Evolutionary conservation across 2,329 filamentous ascomycete genomes (phyloP).

Genomic region (Fusarium nodosum): DNA sequence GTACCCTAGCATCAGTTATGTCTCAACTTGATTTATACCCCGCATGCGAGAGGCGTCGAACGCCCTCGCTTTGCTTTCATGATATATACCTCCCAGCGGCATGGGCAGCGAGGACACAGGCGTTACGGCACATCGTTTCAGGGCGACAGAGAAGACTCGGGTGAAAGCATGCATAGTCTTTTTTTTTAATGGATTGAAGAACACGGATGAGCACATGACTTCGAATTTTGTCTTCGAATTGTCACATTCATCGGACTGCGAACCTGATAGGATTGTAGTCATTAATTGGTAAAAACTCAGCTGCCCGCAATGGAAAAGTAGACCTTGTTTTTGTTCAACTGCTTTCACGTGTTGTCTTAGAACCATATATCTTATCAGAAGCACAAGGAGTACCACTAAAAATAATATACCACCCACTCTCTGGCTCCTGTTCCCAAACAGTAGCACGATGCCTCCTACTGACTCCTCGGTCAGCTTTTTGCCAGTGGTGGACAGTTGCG

Average conservation of each 20-base stretch:
- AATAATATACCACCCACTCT: background rate
- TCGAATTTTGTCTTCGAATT: conserved; percentile 1
- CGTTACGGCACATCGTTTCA: conserved; percentile 44
- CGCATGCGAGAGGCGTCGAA: conserved; percentile 43
- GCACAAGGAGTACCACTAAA: background rate
- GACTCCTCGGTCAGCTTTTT: background rate
- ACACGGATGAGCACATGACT: conserved; percentile 13
- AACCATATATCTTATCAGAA: background rate
- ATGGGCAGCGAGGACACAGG: conserved; percentile 42
- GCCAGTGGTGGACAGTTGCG: background rate
- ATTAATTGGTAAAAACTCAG: conserved; percentile 46
- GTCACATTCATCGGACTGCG: background rate
- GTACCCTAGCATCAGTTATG: conserved; percentile 43
- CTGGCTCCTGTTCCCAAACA: background rate
- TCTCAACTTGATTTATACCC: conserved; percentile 51
- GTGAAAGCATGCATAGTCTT: conserved; percentile 30
- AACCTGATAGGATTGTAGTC: conserved; percentile 29
- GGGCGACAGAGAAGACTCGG: conserved; percentile 23
- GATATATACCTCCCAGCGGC: conserved; percentile 44
- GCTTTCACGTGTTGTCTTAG: background rate
- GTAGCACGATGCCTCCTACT: background rate
- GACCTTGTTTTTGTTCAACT: conserved; percentile 26
- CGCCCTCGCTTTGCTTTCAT: conserved; percentile 46
- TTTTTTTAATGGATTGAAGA: conserved; percentile 42
- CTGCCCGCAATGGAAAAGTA: conserved; percentile 46